Evolutionary conservation across 805 yeast species (phyloP).

Genomic region (Kuraishia hungarica): DNA sequence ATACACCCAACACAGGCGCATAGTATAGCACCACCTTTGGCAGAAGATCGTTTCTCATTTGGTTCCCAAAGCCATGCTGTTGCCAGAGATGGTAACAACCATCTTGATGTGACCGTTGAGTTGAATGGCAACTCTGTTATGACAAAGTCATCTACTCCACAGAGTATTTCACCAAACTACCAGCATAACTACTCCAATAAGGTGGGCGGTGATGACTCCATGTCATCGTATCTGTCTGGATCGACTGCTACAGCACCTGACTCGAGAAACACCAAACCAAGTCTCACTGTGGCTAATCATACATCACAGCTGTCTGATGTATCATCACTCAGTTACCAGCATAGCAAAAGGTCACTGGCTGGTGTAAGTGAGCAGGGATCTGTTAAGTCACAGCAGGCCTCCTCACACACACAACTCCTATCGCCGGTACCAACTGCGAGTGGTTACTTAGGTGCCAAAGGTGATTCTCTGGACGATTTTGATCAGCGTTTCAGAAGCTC

Average conservation of each 20-base stretch:
- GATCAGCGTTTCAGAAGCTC: neutral
- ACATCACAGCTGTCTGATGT: neutral
- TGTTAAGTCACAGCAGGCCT: neutral
- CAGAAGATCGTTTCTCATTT: neutral
- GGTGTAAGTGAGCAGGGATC: neutral
- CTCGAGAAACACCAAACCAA: neutral
- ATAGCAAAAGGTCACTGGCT: neutral
- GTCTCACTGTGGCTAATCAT: neutral
- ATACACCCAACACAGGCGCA: neutral
- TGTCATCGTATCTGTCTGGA: neutral
- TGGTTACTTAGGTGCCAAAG: neutral
- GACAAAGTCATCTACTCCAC: neutral
- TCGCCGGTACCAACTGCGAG: neutral
- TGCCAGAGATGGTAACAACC: neutral
- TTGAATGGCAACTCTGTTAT: neutral
- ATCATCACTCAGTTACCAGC: neutral
- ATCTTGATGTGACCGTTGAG: neutral
- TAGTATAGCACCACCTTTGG: neutral
- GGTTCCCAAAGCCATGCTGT: neutral
- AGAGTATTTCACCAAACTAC: neutral
- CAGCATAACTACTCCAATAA: neutral
- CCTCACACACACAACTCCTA: neutral
- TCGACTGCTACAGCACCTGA: neutral
- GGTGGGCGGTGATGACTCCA: neutral
- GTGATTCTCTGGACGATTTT: constrained; percentile 1